Conservation (phyloP, 1,139 yeast species). For the Lodderomyces orthopsilosis region DNA sequence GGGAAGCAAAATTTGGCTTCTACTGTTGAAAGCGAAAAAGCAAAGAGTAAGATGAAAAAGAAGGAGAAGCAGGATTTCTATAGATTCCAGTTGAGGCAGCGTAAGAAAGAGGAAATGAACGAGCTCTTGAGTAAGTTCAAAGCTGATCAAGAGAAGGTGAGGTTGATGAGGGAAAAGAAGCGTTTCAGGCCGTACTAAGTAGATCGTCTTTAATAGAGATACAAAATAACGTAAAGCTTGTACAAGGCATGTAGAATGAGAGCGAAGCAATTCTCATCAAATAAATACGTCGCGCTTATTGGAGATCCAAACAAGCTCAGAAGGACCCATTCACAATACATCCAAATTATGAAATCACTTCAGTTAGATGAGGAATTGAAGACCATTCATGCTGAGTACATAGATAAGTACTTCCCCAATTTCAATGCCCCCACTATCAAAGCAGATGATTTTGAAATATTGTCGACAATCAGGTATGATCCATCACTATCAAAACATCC, state of each 20-base stretch:
- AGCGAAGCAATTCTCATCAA: too few relatives aligned
- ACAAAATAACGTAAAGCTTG: too few relatives aligned
- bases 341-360: neutral
- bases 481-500: slow-evolving; percentile 42
- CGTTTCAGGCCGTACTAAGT: slow-evolving; percentile 84
- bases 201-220: too few relatives aligned
- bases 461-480: slow-evolving; percentile 73
- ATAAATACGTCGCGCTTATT: too few relatives aligned
- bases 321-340: too few relatives aligned
- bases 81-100: slow-evolving; percentile 92
- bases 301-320: too few relatives aligned
- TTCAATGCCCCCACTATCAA: slow-evolving; percentile 5
- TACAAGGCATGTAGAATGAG: neutral
- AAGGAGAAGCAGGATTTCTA: slow-evolving; percentile 91
- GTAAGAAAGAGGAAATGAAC: slow-evolving; percentile 90
- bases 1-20: slow-evolving; percentile 52
- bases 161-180: slow-evolving; percentile 73
- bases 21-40: slow-evolving; percentile 43
- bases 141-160: slow-evolving; percentile 84
- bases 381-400: slow-evolving; percentile 19
- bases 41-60: slow-evolving; percentile 56
- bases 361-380: neutral
- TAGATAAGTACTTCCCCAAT: slow-evolving; percentile 18
- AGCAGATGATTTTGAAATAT: slow-evolving; percentile 45
- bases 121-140: slow-evolving; percentile 79